Percentiles rank a stretch among this genome's conserved stretches.
These are phyloP conservation scores for Saussurea involucrata DNA, from an alignment of 129 eudicot species.

Conservation along the genomic window DNA sequence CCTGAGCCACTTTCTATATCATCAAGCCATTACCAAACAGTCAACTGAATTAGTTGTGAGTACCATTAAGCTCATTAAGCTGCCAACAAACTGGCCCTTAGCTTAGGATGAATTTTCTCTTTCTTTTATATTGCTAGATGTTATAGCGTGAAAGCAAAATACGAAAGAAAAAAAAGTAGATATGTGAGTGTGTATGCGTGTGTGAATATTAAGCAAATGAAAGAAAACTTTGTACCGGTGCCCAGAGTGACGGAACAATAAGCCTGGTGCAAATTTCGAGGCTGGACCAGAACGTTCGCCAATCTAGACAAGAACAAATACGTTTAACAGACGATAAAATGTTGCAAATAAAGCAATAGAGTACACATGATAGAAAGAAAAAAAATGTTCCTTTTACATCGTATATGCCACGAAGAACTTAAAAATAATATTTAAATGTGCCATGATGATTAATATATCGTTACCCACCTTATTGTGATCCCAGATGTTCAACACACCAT, in stretches of 20 bases:
- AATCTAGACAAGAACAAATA: slow-evolving; percentile 33
- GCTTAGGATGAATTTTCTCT: no score
- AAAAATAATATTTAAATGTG: neutral
- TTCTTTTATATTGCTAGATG: no score
- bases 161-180: neutral
- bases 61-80: no score
- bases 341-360: neutral
- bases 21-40: no score
- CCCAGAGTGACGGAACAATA: slow-evolving; percentile 86
- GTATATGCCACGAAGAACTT: slow-evolving; percentile 3
- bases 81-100: no score
- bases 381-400: no score
- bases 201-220: neutral
- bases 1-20: no score
- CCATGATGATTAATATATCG: neutral
- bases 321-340: neutral
- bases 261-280: slow-evolving; percentile 51
- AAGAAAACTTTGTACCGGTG: slow-evolving; percentile 53
- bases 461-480: slow-evolving; percentile 65
- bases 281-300: slow-evolving; percentile 46
- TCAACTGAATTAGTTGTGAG: no score
- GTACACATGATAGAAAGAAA: no score
- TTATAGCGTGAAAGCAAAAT: no score
- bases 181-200: no score
- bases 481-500: slow-evolving; percentile 78